phyloP scores from a whole-genome alignment of 352 stramenopile species.

The Globisporangium carolinianum region DNA sequence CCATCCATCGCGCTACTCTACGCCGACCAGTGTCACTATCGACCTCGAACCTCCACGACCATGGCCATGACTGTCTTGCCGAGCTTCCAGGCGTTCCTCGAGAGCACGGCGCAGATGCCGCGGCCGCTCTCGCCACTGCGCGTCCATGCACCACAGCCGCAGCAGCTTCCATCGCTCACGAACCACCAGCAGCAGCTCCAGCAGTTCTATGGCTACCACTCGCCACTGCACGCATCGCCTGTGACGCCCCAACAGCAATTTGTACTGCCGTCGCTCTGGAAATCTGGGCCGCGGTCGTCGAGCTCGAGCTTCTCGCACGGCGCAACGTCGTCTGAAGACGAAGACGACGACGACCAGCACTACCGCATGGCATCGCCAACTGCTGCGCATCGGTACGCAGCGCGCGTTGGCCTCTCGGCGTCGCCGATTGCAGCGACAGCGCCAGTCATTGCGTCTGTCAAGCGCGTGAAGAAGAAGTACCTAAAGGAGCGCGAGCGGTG shows the following conservation, averaged over 20 bases:
- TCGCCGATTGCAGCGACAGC: neutral
- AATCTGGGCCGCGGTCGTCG: slow-evolving; percentile 7
- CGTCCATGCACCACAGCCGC: slow-evolving; percentile 2
- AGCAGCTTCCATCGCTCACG: neutral
- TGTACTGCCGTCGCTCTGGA: slow-evolving; percentile 8
- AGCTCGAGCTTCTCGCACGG: slow-evolving; percentile 8
- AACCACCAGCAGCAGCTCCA: neutral
- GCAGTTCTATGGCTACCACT: neutral
- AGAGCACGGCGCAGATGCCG: slow-evolving; percentile 21
- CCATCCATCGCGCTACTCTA: neutral
- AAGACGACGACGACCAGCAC: slow-evolving; percentile 14
- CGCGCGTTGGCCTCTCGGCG: neutral
- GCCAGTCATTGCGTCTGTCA: slow-evolving; percentile 1
- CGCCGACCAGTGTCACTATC: neutral
- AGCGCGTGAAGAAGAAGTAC: slow-evolving; percentile 63
- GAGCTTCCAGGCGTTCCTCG: slow-evolving; percentile 52
- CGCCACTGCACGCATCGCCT: neutral
- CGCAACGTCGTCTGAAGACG: slow-evolving; percentile 20
- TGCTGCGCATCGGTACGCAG: slow-evolving; percentile 1
- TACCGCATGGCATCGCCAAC: slow-evolving; percentile 5
- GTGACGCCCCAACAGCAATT: neutral
- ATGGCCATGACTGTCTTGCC: slow-evolving; percentile 45
- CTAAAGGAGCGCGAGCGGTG: slow-evolving; percentile 55
- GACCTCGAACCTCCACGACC: neutral
- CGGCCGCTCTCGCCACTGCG: slow-evolving; percentile 14